Conservation (phyloP, 1,284 basidiomycete species). For the Ceratobasidium sp. region DNA sequence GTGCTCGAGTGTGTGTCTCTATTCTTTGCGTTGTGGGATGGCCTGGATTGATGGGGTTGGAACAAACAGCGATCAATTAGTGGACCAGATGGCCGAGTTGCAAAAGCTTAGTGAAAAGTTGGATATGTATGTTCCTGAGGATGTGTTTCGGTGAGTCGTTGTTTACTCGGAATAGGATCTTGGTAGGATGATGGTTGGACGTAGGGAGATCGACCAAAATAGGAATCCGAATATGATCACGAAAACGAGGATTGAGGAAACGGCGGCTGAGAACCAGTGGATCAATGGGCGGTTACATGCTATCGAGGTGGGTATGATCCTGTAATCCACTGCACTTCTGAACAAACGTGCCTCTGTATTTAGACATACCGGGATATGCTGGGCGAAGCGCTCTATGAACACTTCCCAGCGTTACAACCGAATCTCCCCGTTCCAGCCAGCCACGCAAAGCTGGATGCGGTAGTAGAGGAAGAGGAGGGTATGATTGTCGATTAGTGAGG, state of each 20-base stretch:
- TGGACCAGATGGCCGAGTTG: slow-evolving; percentile 39
- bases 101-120: slow-evolving; percentile 40
- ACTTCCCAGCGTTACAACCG: slow-evolving; percentile 41
- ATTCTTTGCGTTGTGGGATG: neutral
- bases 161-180: neutral
- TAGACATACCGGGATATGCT: slow-evolving; percentile 41
- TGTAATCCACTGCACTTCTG: neutral
- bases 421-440: slow-evolving; percentile 27
- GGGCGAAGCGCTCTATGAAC: slow-evolving; percentile 39
- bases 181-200: neutral
- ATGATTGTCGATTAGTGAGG: slow-evolving; percentile 24
- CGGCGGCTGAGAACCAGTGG: slow-evolving; percentile 43
- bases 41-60: neutral
- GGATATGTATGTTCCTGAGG: slow-evolving; percentile 40
- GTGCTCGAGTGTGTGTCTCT: slow-evolving; percentile 40
- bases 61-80: slow-evolving; percentile 38
- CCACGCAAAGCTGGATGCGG: slow-evolving; percentile 21
- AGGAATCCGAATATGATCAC: slow-evolving; percentile 42
- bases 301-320: slow-evolving; percentile 52
- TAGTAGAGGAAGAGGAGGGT: slow-evolving; percentile 27
- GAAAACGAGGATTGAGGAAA: slow-evolving; percentile 41
- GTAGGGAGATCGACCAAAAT: slow-evolving; percentile 42
- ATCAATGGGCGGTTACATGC: slow-evolving; percentile 49
- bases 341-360: neutral
- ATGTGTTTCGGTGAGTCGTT: slow-evolving; percentile 39